These are phyloP conservation scores for Micromonas pusilla DNA, from an alignment of 139 green algal genomes.

Conservation along the genomic window DNA sequence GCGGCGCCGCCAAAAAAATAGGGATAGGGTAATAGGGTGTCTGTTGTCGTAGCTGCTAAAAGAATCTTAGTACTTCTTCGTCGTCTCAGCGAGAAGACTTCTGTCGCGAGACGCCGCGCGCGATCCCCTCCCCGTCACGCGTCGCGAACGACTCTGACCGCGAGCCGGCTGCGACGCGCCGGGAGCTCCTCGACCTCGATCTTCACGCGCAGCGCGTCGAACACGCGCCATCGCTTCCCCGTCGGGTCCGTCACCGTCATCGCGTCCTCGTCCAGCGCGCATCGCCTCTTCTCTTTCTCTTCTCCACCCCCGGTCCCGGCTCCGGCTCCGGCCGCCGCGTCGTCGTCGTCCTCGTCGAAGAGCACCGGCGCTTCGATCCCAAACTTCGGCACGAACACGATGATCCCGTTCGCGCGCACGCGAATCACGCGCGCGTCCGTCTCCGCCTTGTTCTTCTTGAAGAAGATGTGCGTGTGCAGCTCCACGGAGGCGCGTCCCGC, in stretches of 20 bases:
- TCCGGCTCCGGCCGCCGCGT: too few species aligned
- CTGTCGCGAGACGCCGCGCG: too few species aligned
- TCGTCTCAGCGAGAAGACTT: too few species aligned
- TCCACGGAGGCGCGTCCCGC: constrained; percentile 81
- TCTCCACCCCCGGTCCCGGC: too few species aligned
- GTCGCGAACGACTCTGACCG: background rate
- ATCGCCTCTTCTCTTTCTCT: constrained; percentile 31
- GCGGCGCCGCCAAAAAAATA: too few species aligned
- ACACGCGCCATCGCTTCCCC: constrained; percentile 26
- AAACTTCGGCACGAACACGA: constrained; percentile 95
- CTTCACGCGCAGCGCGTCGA: constrained; percentile 37
- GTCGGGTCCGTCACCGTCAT: constrained; percentile 32
- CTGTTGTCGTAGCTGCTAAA: too few species aligned
- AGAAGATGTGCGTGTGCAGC: constrained; percentile 97
- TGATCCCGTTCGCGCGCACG: constrained; percentile 64
- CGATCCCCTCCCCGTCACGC: too few species aligned
- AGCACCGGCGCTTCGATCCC: constrained; percentile 90
- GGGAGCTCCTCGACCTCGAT: constrained; percentile 39
- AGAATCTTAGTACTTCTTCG: too few species aligned
- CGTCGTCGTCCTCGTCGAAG: constrained; percentile 32
- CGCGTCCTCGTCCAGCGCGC: constrained; percentile 58
- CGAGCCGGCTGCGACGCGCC: constrained; percentile 32
- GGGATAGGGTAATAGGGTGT: too few species aligned
- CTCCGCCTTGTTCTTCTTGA: constrained; percentile 54
- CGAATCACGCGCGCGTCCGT: constrained; percentile 72